phyloP scores from a whole-genome alignment of 129 eudicot species.

The Flaveria ramosissima region DNA sequence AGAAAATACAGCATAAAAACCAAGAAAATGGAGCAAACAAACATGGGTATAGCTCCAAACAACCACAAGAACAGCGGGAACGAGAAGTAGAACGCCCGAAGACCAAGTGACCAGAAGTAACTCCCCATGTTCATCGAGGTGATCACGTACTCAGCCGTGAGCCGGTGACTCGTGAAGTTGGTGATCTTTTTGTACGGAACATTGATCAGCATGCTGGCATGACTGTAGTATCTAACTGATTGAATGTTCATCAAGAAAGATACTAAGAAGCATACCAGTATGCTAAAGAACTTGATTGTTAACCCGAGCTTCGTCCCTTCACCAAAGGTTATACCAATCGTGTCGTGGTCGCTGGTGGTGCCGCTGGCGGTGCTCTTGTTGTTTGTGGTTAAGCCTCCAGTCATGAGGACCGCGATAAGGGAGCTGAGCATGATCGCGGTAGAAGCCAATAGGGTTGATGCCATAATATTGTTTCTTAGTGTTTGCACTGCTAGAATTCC shows the following conservation, averaged over 20 bases:
- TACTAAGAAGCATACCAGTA: conserved; percentile 70
- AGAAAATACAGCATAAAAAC: conserved; percentile 61
- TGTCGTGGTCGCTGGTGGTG: conserved; percentile 20
- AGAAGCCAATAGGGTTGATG: conserved; percentile 86
- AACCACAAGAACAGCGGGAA: conserved; percentile 80
- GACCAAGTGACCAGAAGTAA: conserved; percentile 79
- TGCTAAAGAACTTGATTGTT: conserved; percentile 68
- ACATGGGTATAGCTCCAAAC: conserved; percentile 85
- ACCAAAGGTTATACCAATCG: conserved; percentile 38
- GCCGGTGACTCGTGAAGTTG: conserved; percentile 28
- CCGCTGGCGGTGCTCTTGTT: conserved; percentile 2
- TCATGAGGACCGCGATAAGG: conserved; percentile 77
- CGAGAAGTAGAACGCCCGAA: conserved; percentile 74
- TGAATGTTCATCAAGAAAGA: conserved; percentile 77
- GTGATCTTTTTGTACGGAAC: conserved; percentile 57
- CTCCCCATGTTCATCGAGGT: conserved; percentile 66
- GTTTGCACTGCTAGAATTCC: conserved; percentile 92
- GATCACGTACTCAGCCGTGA: conserved; percentile 60
- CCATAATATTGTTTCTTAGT: conserved; percentile 92
- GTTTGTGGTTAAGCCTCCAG: conserved; percentile 33
- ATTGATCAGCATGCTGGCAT: conserved; percentile 80
- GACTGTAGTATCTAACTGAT: conserved; percentile 78
- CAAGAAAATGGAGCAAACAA: conserved; percentile 50
- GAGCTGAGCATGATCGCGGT: conserved; percentile 91
- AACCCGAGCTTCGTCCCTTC: conserved; percentile 47